phyloP scores from a whole-genome alignment of 345 rosid species.

The Carallia pectinifolia region DNA sequence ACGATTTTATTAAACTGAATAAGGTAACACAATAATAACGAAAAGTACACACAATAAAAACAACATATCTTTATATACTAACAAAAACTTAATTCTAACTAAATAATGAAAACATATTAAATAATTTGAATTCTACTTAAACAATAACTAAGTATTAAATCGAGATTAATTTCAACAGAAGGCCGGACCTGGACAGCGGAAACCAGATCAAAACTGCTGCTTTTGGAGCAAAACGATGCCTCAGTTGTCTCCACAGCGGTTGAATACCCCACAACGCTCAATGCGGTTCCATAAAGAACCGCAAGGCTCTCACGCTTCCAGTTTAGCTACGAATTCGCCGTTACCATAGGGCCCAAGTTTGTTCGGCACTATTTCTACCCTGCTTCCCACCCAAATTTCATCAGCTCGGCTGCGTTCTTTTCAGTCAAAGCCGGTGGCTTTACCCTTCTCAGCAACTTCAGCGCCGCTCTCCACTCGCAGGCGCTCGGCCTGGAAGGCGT shows the following conservation, averaged over 20 bases:
- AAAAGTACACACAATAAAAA: too few relatives aligned
- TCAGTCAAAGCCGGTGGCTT: constrained; percentile 16
- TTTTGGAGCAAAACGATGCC: neutral
- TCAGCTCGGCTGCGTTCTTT: constrained; percentile 16
- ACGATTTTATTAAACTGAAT: too few relatives aligned
- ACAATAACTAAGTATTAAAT: too few relatives aligned
- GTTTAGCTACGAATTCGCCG: neutral
- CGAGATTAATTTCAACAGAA: too few relatives aligned
- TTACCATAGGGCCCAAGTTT: neutral
- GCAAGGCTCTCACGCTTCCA: neutral
- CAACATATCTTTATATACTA: too few relatives aligned
- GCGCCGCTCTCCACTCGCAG: constrained; percentile 3
- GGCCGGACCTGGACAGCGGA: neutral
- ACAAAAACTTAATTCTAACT: too few relatives aligned
- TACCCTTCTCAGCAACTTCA: constrained; percentile 34
- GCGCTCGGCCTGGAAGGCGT: neutral
- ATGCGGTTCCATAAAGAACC: neutral
- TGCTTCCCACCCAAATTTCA: neutral
- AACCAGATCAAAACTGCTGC: neutral
- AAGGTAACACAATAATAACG: too few relatives aligned
- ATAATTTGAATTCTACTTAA: too few relatives aligned
- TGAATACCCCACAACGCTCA: neutral
- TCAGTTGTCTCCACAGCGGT: neutral
- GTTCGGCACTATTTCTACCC: constrained; percentile 32
- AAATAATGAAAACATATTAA: too few relatives aligned